These are phyloP conservation scores for Catharanthus roseus DNA, from an alignment of 257 asterid species.

Conservation along the genomic window DNA sequence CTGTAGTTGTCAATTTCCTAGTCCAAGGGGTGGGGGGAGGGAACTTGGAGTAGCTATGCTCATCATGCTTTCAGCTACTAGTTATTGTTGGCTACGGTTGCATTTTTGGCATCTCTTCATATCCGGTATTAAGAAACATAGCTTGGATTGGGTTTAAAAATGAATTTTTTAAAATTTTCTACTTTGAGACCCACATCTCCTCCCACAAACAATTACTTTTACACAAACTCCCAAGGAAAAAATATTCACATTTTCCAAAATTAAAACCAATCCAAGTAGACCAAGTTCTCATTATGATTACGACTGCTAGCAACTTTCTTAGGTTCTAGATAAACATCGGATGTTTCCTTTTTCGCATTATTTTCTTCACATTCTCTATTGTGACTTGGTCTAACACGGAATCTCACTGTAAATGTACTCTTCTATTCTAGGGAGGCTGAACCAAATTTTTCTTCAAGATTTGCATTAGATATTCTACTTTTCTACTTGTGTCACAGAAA, in stretches of 20 bases:
- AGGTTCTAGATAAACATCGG: background rate
- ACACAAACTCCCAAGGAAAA: no score
- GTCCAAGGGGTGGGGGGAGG: background rate
- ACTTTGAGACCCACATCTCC: no score
- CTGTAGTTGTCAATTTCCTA: background rate
- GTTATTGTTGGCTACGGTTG: background rate
- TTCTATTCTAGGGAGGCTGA: background rate
- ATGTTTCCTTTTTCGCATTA: background rate
- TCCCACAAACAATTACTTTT: no score
- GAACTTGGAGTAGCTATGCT: background rate
- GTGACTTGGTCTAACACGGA: background rate
- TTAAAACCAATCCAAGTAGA: no score
- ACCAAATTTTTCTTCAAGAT: background rate
- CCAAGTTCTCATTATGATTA: background rate
- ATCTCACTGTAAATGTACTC: background rate
- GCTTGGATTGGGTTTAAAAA: no score
- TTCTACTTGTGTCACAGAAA: background rate
- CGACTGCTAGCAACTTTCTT: background rate
- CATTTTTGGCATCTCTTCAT: background rate
- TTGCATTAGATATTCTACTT: background rate
- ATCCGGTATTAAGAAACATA: background rate
- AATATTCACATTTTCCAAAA: no score
- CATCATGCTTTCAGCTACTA: background rate
- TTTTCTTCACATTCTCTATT: background rate
- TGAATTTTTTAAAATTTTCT: no score